Evolutionary conservation across 345 rosid species (phyloP).

Genomic region (Rhizophora mangle): DNA sequence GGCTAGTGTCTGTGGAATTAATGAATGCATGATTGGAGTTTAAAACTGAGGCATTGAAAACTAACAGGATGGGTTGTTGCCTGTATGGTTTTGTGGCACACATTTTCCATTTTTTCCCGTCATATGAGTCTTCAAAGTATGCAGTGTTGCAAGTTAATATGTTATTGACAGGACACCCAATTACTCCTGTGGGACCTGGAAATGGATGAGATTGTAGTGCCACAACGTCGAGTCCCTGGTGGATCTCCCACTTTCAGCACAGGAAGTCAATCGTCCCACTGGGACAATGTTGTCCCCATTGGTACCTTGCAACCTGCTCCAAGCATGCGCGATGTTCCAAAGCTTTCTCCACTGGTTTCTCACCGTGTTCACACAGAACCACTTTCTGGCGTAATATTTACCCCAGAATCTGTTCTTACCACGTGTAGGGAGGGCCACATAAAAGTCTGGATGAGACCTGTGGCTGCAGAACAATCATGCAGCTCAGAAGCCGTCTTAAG

Average conservation of each 20-base stretch:
- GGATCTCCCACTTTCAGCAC: conserved; percentile 95
- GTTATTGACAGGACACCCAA: conserved; percentile 74
- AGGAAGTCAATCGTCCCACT: conserved; percentile 97
- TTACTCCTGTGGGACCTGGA: conserved; percentile 97
- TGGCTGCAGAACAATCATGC: conserved; percentile 52
- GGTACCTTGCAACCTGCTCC: conserved; percentile 96
- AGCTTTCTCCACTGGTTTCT: conserved; percentile 79
- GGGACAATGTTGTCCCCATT: conserved; percentile 77
- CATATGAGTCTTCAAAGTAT: not conserved
- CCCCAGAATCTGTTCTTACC: conserved; percentile 81
- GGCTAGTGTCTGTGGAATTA: not conserved
- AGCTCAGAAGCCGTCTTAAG: conserved; percentile 51
- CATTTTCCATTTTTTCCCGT: not conserved
- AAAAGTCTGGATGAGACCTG: conserved; percentile 94
- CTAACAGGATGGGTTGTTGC: conserved; percentile 7
- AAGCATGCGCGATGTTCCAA: conserved; percentile 86
- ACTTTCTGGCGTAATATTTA: conserved; percentile 85
- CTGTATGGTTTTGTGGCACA: not conserved
- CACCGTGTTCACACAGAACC: conserved; percentile 95
- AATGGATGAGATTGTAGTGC: conserved; percentile 98
- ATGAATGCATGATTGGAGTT: not conserved
- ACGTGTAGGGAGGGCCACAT: conserved; percentile 93
- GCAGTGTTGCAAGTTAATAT: not conserved
- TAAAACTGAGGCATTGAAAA: conserved; percentile 6
- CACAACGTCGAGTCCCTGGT: conserved; percentile 84